Percentiles rank a stretch among this genome's conserved stretches.
These are phyloP conservation scores for Crithidia mellificae DNA, from an alignment of 208 protist genomes.

Conservation along the genomic window DNA sequence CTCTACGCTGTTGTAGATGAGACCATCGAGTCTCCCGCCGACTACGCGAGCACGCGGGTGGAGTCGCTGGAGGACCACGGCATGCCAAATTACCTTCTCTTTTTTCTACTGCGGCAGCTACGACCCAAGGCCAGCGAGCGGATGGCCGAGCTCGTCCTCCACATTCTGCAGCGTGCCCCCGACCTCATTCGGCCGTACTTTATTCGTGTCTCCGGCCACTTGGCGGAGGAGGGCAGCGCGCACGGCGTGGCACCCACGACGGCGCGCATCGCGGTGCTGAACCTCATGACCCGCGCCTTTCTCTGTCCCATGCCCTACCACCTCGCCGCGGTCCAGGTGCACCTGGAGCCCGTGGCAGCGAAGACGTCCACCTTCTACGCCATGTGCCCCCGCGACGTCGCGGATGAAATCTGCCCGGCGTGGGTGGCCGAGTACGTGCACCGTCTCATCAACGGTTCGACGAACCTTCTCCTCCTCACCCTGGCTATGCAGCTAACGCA, in stretches of 20 bases:
- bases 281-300: slow-evolving; percentile 84
- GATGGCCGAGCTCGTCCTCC: slow-evolving; percentile 61
- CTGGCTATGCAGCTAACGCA: slow-evolving; percentile 85
- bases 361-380: slow-evolving; percentile 77
- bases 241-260: slow-evolving; percentile 61
- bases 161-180: slow-evolving; percentile 75
- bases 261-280: slow-evolving; percentile 67
- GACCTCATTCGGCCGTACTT: slow-evolving; percentile 90
- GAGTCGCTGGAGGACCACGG: slow-evolving; percentile 75
- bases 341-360: slow-evolving; percentile 54
- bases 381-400: slow-evolving; percentile 74
- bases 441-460: slow-evolving; percentile 79
- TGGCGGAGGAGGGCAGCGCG: slow-evolving; percentile 65
- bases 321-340: slow-evolving; percentile 51
- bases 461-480: slow-evolving; percentile 68
- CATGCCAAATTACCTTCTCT: slow-evolving; percentile 91
- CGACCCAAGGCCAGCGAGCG: slow-evolving; percentile 66
- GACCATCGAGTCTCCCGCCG: slow-evolving; percentile 72
- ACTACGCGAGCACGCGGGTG: slow-evolving; percentile 76
- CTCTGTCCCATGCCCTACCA: slow-evolving; percentile 85
- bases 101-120: slow-evolving; percentile 85
- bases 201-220: slow-evolving; percentile 74
- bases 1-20: slow-evolving; percentile 70
- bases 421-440: slow-evolving; percentile 88
- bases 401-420: slow-evolving; percentile 77